Evolutionary conservation across 176 grass and related monocot species (phyloP).

Genomic region (Hyparrhenia diplandra): DNA sequence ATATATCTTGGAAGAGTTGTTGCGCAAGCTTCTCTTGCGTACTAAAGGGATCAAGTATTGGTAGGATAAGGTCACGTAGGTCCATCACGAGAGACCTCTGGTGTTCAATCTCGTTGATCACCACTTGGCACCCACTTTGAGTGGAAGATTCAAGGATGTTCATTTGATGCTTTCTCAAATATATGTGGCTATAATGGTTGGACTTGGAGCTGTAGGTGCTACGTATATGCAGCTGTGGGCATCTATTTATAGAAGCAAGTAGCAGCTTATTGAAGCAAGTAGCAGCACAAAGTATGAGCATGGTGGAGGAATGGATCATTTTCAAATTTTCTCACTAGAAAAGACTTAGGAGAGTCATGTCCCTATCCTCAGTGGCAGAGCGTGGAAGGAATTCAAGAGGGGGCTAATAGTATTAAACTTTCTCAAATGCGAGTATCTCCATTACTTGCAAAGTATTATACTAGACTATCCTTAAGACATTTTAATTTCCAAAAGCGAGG

Average conservation of each 20-base stretch:
- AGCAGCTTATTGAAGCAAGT: no score
- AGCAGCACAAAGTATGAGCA: background rate
- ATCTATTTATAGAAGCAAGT: conserved; percentile 23
- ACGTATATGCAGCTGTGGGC: background rate
- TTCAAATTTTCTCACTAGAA: no score
- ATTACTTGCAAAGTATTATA: no score
- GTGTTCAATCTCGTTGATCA: conserved; percentile 10
- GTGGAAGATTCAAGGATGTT: conserved; percentile 9
- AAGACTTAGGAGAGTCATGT: no score
- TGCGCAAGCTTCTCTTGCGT: background rate
- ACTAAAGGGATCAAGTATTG: background rate
- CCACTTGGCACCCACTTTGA: background rate
- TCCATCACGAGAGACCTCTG: background rate
- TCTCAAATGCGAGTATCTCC: no score
- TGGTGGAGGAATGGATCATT: no score
- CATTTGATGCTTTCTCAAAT: background rate
- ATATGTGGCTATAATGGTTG: background rate
- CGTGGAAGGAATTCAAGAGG: no score
- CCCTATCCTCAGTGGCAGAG: no score
- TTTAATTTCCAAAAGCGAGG: no score
- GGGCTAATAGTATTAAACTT: no score
- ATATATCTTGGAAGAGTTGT: background rate
- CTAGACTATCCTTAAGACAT: no score
- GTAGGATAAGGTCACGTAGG: background rate
- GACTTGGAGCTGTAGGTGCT: background rate